Base-by-base conservation (phyloP, 805 yeast genomes). In the baker's yeast (Saccharomyces cerevisiae) region DNA sequence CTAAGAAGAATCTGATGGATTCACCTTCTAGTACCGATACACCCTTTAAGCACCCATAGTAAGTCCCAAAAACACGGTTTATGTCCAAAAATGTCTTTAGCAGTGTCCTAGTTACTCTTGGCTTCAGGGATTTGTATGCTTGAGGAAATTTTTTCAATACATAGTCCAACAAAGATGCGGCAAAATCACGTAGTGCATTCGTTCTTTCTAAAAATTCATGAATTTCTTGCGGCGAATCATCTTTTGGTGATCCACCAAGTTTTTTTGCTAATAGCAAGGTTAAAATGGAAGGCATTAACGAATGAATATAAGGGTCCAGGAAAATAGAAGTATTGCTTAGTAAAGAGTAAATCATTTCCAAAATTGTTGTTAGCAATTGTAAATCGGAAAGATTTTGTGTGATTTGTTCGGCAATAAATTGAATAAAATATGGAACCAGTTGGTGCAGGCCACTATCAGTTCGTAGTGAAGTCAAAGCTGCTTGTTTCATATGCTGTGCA, bases 361-460 rank as follows among this genome's bases (percentile, higher is more conserved):
- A 74, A 89, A 92, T 90, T 5, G 96, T 87, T 3, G 87, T 78
- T 52, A 94, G 73, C 21, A 88, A 70, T 3, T 79, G 80, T 48
- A 87, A 75, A 64, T 86, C 85, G 61, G 87, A 81, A 61, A 92
- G 76, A 64, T 89, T 92, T 66, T 89, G 85, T 0, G 98, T 89
- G 54, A 94, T 83, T 61, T 95, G 96, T 66, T 94, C 99, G 6
- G 97, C 96, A 36, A 90, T 89, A 66, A 94, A 91, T 67, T 94
- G 98, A 51, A 94, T 91, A 63, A 94, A 88, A 68, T 94, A 94
- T 1, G 99, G 99, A 4, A 95, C 94, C 50, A 94, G 73, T 70
- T 94, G 99, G 73, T 94, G 99, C 54, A 94, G 73, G 32, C 99
- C 99, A 1, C 97, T 96, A 67, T 94, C 99, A 30, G 87, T 84